Percentiles rank a stretch among this genome's conserved stretches.
These are phyloP conservation scores for Peniophora sp. DNA, from an alignment of 1,284 basidiomycete species.

Conservation along the genomic window DNA sequence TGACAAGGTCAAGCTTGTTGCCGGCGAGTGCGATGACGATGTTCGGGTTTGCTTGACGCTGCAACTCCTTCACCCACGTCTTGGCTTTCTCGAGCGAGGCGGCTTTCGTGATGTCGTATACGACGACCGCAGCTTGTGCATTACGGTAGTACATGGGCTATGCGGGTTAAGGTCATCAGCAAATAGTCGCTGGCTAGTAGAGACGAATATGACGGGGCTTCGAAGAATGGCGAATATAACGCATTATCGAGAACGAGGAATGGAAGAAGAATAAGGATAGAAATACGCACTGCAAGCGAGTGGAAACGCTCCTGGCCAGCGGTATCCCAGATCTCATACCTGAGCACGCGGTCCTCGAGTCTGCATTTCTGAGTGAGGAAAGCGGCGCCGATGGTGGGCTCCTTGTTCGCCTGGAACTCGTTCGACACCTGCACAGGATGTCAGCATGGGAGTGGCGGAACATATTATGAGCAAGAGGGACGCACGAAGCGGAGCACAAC, in stretches of 20 bases:
- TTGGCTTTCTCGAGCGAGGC: conserved; percentile 98
- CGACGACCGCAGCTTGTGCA: conserved; percentile 96
- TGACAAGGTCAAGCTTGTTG: conserved; percentile 93
- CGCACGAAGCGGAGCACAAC: conserved; percentile 95
- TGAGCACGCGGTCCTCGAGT: conserved; percentile 84
- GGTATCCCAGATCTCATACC: conserved; percentile 96
- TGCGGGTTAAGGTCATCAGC: conserved; percentile 1
- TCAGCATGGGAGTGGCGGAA: conserved; percentile 6
- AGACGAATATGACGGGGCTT: no score
- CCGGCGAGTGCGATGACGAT: conserved; percentile 97
- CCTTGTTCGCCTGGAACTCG: conserved; percentile 95
- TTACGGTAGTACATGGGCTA: conserved; percentile 99
- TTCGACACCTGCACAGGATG: conserved; percentile 62
- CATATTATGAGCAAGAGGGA: conserved; percentile 13
- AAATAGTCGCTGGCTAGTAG: no score
- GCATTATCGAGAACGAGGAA: conserved; percentile 1
- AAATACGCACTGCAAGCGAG: conserved; percentile 67
- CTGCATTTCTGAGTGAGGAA: conserved; percentile 91
- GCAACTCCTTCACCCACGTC: conserved; percentile 99
- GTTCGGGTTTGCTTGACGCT: conserved; percentile 97
- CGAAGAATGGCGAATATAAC: no score
- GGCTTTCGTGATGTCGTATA: conserved; percentile 94
- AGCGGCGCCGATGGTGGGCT: conserved; percentile 96
- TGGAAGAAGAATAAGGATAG: conserved; percentile 1
- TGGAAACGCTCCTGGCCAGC: conserved; percentile 95